A percentile compares a stretch with the other conserved stretches of the same genome.
Conservation (phyloP, 2,329 filamentous ascomycete genomes). For the Cordyceps cateniannulata region DNA sequence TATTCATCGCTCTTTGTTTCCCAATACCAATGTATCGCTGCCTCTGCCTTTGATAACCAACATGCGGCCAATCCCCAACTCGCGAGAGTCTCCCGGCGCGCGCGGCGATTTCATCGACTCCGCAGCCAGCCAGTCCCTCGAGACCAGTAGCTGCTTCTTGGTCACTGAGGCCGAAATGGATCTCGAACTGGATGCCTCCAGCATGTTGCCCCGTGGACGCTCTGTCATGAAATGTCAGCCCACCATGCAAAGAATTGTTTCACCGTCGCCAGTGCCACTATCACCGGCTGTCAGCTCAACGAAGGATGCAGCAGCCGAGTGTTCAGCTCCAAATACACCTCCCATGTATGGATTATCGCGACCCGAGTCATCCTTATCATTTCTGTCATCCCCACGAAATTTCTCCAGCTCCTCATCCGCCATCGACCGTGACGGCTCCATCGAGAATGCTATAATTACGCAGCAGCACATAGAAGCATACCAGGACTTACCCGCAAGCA, state of each 20-base stretch:
- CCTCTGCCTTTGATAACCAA: neutral
- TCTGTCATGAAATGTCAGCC: neutral
- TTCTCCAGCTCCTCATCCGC: slow-evolving; percentile 42
- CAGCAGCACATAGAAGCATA: slow-evolving; percentile 15
- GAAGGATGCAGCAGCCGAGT: slow-evolving; percentile 9
- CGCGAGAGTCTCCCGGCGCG: neutral
- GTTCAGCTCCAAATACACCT: slow-evolving; percentile 23
- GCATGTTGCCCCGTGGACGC: neutral
- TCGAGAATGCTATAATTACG: slow-evolving; percentile 16
- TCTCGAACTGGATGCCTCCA: neutral
- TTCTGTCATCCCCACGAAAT: slow-evolving; percentile 44
- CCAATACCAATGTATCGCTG: neutral
- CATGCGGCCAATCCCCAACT: slow-evolving; percentile 17
- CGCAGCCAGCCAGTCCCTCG: slow-evolving; percentile 10
- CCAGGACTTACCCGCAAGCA: slow-evolving; percentile 17
- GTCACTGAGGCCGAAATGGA: slow-evolving; percentile 29
- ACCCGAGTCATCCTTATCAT: slow-evolving; percentile 34
- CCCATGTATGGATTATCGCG: slow-evolving; percentile 21
- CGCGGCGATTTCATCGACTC: neutral
- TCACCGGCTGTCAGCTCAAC: neutral
- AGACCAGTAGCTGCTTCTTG: slow-evolving; percentile 28
- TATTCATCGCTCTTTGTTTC: neutral
- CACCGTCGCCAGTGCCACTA: slow-evolving; percentile 6
- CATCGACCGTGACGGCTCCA: slow-evolving; percentile 20
- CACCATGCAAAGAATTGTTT: neutral